Evolutionary conservation across 1,284 basidiomycete genomes (phyloP).

Genomic region (Peniophora sp.): DNA sequence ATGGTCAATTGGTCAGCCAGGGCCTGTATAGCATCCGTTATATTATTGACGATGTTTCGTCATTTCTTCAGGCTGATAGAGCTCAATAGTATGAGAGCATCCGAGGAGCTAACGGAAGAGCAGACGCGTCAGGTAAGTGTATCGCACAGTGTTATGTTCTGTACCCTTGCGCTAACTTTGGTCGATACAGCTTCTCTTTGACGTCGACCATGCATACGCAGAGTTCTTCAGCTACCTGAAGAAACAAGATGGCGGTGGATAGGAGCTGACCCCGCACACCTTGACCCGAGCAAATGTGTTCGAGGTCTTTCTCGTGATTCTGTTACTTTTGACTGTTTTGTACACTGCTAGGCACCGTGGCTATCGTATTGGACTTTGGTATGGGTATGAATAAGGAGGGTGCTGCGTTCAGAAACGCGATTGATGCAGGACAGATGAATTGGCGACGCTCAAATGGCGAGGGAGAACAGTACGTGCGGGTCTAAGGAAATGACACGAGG

Average conservation of each 20-base stretch:
- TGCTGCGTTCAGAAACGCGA: too few relatives aligned
- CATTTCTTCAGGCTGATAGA: slow-evolving; percentile 74
- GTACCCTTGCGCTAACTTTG: neutral
- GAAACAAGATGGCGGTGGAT: slow-evolving; percentile 22
- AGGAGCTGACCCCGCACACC: too few relatives aligned
- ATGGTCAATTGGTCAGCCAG: slow-evolving; percentile 82
- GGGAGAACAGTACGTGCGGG: too few relatives aligned
- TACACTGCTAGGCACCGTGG: too few relatives aligned
- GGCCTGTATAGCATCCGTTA: neutral
- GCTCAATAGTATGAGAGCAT: slow-evolving; percentile 94
- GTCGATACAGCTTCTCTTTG: slow-evolving; percentile 74
- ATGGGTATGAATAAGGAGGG: too few relatives aligned
- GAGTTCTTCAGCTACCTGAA: slow-evolving; percentile 90
- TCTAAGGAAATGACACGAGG: too few relatives aligned
- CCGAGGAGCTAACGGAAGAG: slow-evolving; percentile 94
- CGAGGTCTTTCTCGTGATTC: too few relatives aligned
- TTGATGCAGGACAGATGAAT: too few relatives aligned
- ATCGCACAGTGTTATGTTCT: neutral
- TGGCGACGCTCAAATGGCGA: too few relatives aligned
- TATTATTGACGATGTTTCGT: neutral
- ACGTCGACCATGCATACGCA: slow-evolving; percentile 94
- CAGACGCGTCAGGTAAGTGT: slow-evolving; percentile 78
- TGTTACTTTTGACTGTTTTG: too few relatives aligned
- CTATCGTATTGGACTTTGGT: too few relatives aligned
- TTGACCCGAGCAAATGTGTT: too few relatives aligned